A percentile compares a stretch with the other conserved stretches of the same genome.
These are phyloP conservation scores for Plectosphaerella plurivora DNA, from an alignment of 2,329 filamentous ascomycete genomes.

Conservation along the genomic window DNA sequence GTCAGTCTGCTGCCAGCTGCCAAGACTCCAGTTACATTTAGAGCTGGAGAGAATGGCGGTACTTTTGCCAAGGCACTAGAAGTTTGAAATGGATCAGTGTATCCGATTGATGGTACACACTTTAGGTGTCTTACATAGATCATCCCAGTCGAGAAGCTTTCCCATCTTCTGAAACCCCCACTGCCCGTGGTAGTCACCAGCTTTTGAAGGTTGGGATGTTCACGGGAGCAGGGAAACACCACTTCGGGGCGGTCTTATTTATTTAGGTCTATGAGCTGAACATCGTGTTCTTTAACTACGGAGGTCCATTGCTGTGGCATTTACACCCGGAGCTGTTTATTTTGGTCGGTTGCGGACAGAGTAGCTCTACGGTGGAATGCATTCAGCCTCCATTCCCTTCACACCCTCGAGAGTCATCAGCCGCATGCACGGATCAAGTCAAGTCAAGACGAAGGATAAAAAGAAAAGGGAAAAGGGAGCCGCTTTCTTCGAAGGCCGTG, in stretches of 20 bases:
- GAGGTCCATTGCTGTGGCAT: slow-evolving; percentile 11
- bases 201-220: no score
- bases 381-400: background rate
- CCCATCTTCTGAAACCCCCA: slow-evolving; percentile 10
- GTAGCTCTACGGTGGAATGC: slow-evolving; percentile 5
- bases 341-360: slow-evolving; percentile 20
- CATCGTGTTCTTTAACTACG: no score
- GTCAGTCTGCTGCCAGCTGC: background rate
- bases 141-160: slow-evolving; percentile 1
- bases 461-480: background rate
- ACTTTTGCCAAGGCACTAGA: background rate
- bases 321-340: slow-evolving; percentile 25
- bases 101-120: no score
- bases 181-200: no score
- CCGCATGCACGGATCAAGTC: background rate
- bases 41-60: background rate
- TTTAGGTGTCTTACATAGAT: no score
- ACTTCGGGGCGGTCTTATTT: background rate
- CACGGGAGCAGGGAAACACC: background rate
- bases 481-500: background rate
- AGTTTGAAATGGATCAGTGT: background rate
- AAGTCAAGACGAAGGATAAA: background rate
- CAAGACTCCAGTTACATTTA: slow-evolving; percentile 1
- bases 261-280: slow-evolving; percentile 6
- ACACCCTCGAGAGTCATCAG: no score